phyloP scores from a whole-genome alignment of 2,329 filamentous ascomycete genomes.

The Paecilomyces formosus region DNA sequence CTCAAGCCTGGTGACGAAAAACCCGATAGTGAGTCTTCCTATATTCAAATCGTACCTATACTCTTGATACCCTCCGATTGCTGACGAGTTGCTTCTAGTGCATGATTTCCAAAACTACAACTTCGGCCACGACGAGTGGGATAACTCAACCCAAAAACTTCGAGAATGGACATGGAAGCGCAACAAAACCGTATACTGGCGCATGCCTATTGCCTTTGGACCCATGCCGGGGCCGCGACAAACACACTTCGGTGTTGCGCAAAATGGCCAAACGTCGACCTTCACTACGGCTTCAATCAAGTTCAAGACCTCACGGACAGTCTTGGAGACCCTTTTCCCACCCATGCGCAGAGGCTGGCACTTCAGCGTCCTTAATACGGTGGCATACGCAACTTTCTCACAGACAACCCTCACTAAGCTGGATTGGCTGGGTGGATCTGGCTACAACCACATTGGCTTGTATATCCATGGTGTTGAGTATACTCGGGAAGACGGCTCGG shows the following conservation, averaged over 20 bases:
- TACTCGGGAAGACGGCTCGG: slow-evolving; percentile 40
- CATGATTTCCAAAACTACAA: slow-evolving; percentile 43
- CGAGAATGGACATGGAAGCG: slow-evolving; percentile 42
- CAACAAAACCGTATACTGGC: slow-evolving; percentile 32
- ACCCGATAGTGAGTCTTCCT: slow-evolving; percentile 3
- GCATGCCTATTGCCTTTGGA: slow-evolving; percentile 41
- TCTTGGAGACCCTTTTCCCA: slow-evolving; percentile 44
- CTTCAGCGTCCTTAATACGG: slow-evolving; percentile 38
- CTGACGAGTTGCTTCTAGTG: slow-evolving; percentile 26
- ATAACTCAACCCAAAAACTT: slow-evolving; percentile 46
- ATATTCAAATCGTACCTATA: too few relatives aligned
- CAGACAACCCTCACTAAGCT: slow-evolving; percentile 43
- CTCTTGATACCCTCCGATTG: too few relatives aligned
- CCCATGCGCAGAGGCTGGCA: slow-evolving; percentile 26
- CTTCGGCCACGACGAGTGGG: slow-evolving; percentile 53
- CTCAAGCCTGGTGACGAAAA: slow-evolving; percentile 7
- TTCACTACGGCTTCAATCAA: slow-evolving; percentile 43
- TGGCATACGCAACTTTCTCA: slow-evolving; percentile 38
- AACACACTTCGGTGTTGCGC: slow-evolving; percentile 21
- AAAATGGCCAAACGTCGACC: slow-evolving; percentile 19
- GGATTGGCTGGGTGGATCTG: slow-evolving; percentile 54
- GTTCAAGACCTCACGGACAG: slow-evolving; percentile 45
- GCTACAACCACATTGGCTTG: slow-evolving; percentile 52
- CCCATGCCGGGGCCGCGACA: slow-evolving; percentile 42
- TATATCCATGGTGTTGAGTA: slow-evolving; percentile 58